Evolutionary conservation across 495 filamentous ascomycete species (phyloP), one percentile per base, ranked within the genome.

Genomic region (Pseudomonodictys pantanalensis): DNA sequence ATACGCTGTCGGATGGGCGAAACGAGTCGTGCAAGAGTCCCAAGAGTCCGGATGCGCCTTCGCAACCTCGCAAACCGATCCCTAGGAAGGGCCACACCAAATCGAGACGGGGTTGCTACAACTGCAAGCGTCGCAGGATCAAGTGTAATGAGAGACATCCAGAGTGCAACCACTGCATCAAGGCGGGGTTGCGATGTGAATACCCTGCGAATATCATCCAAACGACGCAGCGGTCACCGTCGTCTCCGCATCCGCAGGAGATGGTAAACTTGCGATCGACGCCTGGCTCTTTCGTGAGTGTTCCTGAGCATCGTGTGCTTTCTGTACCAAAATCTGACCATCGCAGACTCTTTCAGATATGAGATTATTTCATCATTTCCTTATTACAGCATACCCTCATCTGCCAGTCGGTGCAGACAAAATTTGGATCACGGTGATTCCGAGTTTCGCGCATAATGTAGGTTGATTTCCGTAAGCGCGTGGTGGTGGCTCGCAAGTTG

Each of bases 111-210:
- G 84, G 83, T 1, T 87, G 84, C 64, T 83, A 78, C 58, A 83
- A 83, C 69, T 87, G 84, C 76, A 87, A 87, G 68, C 71, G 76
- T 39, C 72, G 83, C 9, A 74, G 78, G 57, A 85, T 87, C 64
- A 87, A 86, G 77, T 86, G 83, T 68, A 81, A 83, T 65, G 83
- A 86, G 66, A 79, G 76, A 9, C 71, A 71, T 11, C 83, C 84
- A 12, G 71, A 78, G 22, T 86, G 84, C 51, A 75, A 76, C 15
- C 81, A 86, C 60, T 87, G 84, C 66, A 62, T 73, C 43, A 80
- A 82, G 70, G 76, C 76, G 41, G 80, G 78, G 0, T 66, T 86
- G 51, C 71, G 75, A 22, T 86, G 84, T 71, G 77, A 80, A 62
- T 86, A 85, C 64, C 81, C 83, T 3, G 59, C 75, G 2, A 58